Evolutionary conservation across 164 flowering plant species (phyloP).

Genomic region (Chimonanthus salicifolius): DNA sequence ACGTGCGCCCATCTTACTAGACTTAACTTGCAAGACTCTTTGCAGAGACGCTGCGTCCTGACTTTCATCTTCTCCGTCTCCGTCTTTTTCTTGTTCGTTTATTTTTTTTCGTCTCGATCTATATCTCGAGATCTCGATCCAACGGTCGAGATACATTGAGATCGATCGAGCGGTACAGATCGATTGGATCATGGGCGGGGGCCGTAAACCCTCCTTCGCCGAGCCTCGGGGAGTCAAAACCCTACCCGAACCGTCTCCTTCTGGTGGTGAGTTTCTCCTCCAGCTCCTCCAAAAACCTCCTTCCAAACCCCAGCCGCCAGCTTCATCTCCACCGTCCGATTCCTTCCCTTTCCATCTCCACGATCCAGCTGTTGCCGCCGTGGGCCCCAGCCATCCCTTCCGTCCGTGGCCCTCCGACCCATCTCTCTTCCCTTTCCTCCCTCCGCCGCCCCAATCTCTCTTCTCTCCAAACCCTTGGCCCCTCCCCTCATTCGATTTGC

Average conservation of each 20-base stretch:
- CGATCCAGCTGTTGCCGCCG: constrained; percentile 85
- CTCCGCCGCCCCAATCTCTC: constrained; percentile 3
- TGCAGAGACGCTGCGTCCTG: no score
- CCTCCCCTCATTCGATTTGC: constrained; percentile 17
- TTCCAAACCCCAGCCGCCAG: not conserved
- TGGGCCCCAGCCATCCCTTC: constrained; percentile 48
- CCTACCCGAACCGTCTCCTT: constrained; percentile 1
- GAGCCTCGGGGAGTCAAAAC: not conserved
- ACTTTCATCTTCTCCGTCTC: no score
- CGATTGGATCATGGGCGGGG: not conserved
- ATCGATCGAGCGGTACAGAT: no score
- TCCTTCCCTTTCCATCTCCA: constrained; percentile 10
- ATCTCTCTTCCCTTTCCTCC: constrained; percentile 4
- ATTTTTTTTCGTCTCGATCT: no score
- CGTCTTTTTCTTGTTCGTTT: no score
- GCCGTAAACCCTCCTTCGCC: not conserved
- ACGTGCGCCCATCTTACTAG: no score
- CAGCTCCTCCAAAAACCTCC: constrained; percentile 48
- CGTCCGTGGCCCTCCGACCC: constrained; percentile 25
- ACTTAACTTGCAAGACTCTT: no score
- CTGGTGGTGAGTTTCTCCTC: constrained; percentile 76
- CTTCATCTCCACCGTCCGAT: not conserved
- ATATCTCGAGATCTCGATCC: no score
- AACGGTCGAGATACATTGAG: no score
- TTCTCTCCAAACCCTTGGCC: constrained; percentile 21